These are phyloP conservation scores for Erythrobasidium yunnanense DNA, from an alignment of 768 basidiomycete species.

Conservation along the genomic window DNA sequence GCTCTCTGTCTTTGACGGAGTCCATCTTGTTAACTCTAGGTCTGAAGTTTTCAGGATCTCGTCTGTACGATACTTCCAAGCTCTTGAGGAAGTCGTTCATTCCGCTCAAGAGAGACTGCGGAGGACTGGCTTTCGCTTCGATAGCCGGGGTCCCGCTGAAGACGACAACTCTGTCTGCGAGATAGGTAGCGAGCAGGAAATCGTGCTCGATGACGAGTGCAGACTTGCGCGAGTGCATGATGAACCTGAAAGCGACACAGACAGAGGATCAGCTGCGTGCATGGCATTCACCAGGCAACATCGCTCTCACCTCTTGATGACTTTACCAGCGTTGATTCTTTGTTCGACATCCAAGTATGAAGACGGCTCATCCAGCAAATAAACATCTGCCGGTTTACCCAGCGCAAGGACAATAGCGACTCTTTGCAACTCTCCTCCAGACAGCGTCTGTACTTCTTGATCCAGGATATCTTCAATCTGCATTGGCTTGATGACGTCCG, in stretches of 20 bases:
- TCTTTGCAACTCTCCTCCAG: slow-evolving; percentile 94
- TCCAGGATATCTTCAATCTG: slow-evolving; percentile 86
- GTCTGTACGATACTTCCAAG: slow-evolving; percentile 92
- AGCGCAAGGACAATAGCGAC: slow-evolving; percentile 91
- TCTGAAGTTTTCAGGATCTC: slow-evolving; percentile 62
- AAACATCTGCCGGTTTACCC: slow-evolving; percentile 62
- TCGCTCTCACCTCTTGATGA: slow-evolving; percentile 75
- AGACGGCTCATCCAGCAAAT: slow-evolving; percentile 84
- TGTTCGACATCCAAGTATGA: slow-evolving; percentile 98
- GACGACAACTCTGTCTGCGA: slow-evolving; percentile 92
- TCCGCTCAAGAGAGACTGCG: slow-evolving; percentile 84
- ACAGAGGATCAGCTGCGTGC: neutral
- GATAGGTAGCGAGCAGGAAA: slow-evolving; percentile 99
- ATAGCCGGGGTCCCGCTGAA: slow-evolving; percentile 63
- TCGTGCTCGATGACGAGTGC: slow-evolving; percentile 99
- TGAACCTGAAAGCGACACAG: slow-evolving; percentile 53
- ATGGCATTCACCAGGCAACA: neutral
- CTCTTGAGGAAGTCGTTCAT: slow-evolving; percentile 97
- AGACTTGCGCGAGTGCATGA: slow-evolving; percentile 91
- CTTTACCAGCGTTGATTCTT: slow-evolving; percentile 94
- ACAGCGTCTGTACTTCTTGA: slow-evolving; percentile 94
- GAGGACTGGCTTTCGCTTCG: slow-evolving; percentile 77
- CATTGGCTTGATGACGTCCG: slow-evolving; percentile 97
- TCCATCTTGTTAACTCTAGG: slow-evolving; percentile 46
- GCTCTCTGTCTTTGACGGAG: slow-evolving; percentile 45